Percentiles rank a stretch among this genome's conserved stretches.
phyloP scores from a whole-genome alignment of 2,329 filamentous ascomycete genomes.

The Pseudopithomyces chartarum region DNA sequence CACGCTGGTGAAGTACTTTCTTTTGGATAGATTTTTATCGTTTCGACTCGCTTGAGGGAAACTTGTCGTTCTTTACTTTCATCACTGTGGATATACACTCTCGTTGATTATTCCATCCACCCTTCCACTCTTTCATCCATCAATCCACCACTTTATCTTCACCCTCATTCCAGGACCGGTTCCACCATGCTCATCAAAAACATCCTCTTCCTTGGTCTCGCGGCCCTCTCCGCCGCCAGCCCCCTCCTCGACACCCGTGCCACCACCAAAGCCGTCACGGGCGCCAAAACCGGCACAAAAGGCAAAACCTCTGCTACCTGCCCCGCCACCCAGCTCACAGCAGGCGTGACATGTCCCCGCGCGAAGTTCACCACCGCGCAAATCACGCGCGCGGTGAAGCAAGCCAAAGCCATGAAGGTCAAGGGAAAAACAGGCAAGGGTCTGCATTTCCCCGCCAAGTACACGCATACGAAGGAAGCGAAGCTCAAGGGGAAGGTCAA shows the following conservation, averaged over 20 bases:
- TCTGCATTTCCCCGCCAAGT: constrained; percentile 4
- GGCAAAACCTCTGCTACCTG: neutral
- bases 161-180: neutral
- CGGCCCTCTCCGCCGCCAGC: constrained; percentile 4
- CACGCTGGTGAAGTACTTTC: neutral
- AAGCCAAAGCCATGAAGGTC: constrained; percentile 7
- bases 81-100: neutral
- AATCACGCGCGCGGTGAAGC: neutral
- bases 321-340: neutral
- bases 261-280: neutral
- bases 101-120: neutral
- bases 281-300: neutral
- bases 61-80: neutral
- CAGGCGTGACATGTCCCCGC: neutral
- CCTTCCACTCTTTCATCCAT: neutral
- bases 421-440: constrained; percentile 6
- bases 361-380: constrained; percentile 4
- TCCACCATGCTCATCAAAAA: constrained; percentile 5
- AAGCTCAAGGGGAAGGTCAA: neutral
- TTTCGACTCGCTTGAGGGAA: no score
- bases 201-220: constrained; percentile 5
- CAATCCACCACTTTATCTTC: neutral
- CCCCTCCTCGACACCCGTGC: constrained; percentile 4
- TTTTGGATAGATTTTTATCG: neutral
- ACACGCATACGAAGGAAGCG: neutral